Percentiles rank a stretch among this genome's conserved stretches.
These are phyloP conservation scores for Penicillium odoratum DNA, from an alignment of 495 filamentous ascomycete species.

Conservation along the genomic window DNA sequence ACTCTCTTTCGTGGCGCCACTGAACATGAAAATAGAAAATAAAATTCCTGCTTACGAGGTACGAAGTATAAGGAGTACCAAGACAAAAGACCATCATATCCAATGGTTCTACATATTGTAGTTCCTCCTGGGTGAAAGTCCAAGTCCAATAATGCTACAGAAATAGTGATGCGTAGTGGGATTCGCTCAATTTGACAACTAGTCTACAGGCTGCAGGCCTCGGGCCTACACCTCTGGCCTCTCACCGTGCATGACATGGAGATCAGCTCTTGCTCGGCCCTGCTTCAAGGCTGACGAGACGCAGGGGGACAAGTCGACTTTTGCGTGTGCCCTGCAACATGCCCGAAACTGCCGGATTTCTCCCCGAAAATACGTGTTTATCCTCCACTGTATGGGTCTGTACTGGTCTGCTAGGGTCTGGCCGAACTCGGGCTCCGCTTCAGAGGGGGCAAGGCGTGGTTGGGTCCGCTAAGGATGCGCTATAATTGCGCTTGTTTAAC, in stretches of 20 bases:
- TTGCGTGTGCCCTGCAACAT: constrained; percentile 4
- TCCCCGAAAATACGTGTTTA: not conserved
- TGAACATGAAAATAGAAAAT: not conserved
- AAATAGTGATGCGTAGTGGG: constrained; percentile 10
- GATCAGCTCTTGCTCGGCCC: constrained; percentile 4
- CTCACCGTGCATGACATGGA: constrained; percentile 9
- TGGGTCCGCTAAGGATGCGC: constrained; percentile 16
- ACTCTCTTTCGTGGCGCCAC: constrained; percentile 3
- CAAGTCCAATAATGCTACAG: constrained; percentile 9
- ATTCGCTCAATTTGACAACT: constrained; percentile 13
- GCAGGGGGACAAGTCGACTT: constrained; percentile 10
- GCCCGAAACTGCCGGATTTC: not conserved
- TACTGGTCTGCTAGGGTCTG: constrained; percentile 12
- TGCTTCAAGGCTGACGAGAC: not conserved
- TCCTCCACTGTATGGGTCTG: not conserved
- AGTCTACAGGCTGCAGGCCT: constrained; percentile 4
- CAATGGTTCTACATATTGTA: not conserved
- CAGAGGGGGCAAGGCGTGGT: constrained; percentile 5
- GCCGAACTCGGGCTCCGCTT: constrained; percentile 13
- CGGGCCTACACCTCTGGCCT: not conserved
- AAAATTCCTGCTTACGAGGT: not conserved
- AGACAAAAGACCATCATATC: not conserved
- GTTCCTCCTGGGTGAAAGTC: not conserved
- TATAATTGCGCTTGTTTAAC: constrained; percentile 9
- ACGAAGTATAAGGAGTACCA: not conserved